Evolutionary conservation across 2,329 filamentous ascomycete genomes (phyloP), one percentile per base, ranked within the genome.

Genomic region (Ophiostoma himal-ulmi): DNA sequence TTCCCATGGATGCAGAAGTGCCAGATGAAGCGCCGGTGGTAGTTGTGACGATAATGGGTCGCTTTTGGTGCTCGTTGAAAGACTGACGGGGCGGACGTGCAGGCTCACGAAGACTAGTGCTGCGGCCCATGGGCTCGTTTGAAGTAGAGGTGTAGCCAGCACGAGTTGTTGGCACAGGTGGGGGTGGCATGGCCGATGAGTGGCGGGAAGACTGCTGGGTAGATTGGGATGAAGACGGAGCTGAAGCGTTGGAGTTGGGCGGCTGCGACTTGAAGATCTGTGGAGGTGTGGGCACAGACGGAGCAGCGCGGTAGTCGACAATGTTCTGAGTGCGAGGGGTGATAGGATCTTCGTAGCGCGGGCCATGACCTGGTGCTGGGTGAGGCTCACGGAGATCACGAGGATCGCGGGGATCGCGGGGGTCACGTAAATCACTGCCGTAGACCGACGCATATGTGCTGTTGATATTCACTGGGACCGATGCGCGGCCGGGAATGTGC

Each of bases 21-120:
- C 30, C 67, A 20, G 78, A 76, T 30, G 67, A 22, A 10, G 26
- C 57, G 14, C 77, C 77, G 66, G 83, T 82, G 37, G 80, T 81
- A n/a, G 85, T 86, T 26, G 85, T 88, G 73, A 88, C 82, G 71
- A 88, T 85, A 74, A 88, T 82, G 69, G 86, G 84, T 13, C 86
- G 84, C 57, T 83, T 81, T 52, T 17, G 83, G 78, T 64, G 60
- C 70, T 89, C 87, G 34, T 86, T 73, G 0, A 85, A 86, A 1
- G 82, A 80, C 8, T 83, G 83, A 37, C 84, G 84, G 76, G 84
- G 83, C 69, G 78, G 79, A 36, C 83, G 83, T 75, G 82, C 81
- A 48, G 78, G 77, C 39, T 86, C 84, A 73, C 84, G 83, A 54
- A 82, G 78, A 74, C 80, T 84, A 67, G 81, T 79, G 71, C 79